Evolutionary conservation across 805 yeast species (phyloP).

Genomic region (Starmerella riodocensis): DNA sequence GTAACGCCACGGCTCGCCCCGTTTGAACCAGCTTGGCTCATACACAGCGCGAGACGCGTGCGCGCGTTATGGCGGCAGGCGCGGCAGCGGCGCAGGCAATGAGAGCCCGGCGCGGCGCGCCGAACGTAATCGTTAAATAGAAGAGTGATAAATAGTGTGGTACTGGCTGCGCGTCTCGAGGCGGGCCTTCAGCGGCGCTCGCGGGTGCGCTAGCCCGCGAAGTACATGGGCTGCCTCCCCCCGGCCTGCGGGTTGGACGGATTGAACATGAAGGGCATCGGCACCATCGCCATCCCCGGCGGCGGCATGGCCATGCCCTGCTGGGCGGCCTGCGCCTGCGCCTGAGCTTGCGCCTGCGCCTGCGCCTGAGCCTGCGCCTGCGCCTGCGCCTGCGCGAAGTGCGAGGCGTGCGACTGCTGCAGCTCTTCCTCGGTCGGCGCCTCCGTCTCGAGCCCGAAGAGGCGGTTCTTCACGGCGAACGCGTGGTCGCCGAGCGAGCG

Average conservation of each 20-base stretch:
- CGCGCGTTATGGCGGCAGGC: no score
- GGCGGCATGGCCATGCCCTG: not conserved
- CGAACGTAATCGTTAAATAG: no score
- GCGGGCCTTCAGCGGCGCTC: no score
- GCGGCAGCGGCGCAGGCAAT: no score
- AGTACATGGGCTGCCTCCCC: slow-evolving; percentile 16
- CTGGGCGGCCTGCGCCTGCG: slow-evolving; percentile 14
- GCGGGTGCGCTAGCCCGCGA: slow-evolving; percentile 44
- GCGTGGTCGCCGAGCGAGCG: slow-evolving; percentile 27
- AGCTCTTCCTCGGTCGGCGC: slow-evolving; percentile 14
- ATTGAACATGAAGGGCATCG: slow-evolving; percentile 12
- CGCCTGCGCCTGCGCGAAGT: slow-evolving; percentile 14
- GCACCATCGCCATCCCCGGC: slow-evolving; percentile 1
- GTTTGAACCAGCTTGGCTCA: no score
- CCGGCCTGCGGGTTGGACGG: slow-evolving; percentile 20
- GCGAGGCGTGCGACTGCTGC: slow-evolving; percentile 7
- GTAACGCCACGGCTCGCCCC: no score
- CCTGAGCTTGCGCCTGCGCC: slow-evolving; percentile 22
- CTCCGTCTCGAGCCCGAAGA: slow-evolving; percentile 30
- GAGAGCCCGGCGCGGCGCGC: no score
- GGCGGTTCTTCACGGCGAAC: slow-evolving; percentile 24
- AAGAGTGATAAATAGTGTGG: no score
- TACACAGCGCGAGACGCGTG: no score
- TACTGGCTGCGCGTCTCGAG: no score
- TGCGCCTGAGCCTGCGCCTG: slow-evolving; percentile 19